Conservation (phyloP, 169 alveolate genomes). For the Eimeria brunetti region DNA sequence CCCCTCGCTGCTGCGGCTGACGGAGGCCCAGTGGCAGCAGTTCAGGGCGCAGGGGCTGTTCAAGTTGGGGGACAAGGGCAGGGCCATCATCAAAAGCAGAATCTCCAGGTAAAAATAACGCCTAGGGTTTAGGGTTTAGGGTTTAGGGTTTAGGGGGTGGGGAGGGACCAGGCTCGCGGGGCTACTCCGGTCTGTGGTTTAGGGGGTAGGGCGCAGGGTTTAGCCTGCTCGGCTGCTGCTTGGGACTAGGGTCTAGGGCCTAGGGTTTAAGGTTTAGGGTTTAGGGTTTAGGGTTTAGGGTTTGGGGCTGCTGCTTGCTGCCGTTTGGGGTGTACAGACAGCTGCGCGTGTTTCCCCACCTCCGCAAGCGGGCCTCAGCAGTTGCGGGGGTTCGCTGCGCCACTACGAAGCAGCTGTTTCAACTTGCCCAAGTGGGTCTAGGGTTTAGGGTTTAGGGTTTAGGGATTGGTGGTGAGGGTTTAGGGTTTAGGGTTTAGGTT, state of each 20-base stretch:
- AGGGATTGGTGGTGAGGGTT: constrained; percentile 17
- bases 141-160: neutral
- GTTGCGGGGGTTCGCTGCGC: constrained; percentile 70
- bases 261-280: neutral
- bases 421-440: constrained; percentile 42
- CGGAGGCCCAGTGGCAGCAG: constrained; percentile 67
- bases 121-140: neutral
- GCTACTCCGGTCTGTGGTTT: no score
- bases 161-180: no score
- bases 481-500: neutral
- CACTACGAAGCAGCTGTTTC: constrained; percentile 65
- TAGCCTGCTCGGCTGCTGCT: no score
- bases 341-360: constrained; percentile 66
- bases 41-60: constrained; percentile 63
- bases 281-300: neutral
- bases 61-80: constrained; percentile 53
- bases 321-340: constrained; percentile 40
- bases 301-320: neutral
- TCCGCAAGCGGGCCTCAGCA: constrained; percentile 59
- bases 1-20: constrained; percentile 41
- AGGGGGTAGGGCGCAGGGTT: neutral
- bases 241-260: neutral
- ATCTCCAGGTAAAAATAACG: constrained; percentile 13
- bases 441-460: neutral
- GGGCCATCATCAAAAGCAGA: constrained; percentile 57